Conservation (phyloP, 2,329 filamentous ascomycete species). For the Trichoderma sp. region DNA sequence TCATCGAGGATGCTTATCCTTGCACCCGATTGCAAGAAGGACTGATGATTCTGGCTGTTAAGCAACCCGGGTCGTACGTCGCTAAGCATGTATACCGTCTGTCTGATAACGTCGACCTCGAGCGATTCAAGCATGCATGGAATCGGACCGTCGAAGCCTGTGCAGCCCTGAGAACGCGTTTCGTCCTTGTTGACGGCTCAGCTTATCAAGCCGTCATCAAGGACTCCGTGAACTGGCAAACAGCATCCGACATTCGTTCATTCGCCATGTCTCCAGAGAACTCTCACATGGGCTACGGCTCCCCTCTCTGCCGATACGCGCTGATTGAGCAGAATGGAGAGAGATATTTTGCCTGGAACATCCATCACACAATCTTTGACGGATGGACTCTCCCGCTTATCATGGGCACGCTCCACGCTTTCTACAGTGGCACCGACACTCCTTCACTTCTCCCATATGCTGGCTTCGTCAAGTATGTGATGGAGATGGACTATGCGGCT, state of each 20-base stretch:
- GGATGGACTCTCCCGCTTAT: conserved; percentile 22
- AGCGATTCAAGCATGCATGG: conserved; percentile 31
- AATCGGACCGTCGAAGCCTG: conserved; percentile 30
- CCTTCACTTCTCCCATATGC: conserved; percentile 22
- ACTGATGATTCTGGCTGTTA: conserved; percentile 37
- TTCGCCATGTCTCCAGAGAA: conserved; percentile 20
- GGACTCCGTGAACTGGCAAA: conserved; percentile 14
- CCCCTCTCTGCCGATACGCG: conserved; percentile 7
- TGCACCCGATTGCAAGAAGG: conserved; percentile 45
- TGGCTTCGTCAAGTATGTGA: conserved; percentile 28
- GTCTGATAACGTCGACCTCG: conserved; percentile 20
- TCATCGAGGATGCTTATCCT: conserved; percentile 40
- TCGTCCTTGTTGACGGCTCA: conserved; percentile 29
- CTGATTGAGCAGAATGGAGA: not conserved
- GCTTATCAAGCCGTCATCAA: conserved; percentile 29
- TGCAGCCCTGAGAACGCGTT: conserved; percentile 32
- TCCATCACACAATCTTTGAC: conserved; percentile 26
- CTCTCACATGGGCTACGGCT: conserved; percentile 16
- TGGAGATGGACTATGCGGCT: conserved; percentile 5
- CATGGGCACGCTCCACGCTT: conserved; percentile 11
- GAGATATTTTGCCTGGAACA: conserved; percentile 23
- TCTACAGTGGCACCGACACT: conserved; percentile 5
- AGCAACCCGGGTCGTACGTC: conserved; percentile 33
- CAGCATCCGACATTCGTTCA: conserved; percentile 3
- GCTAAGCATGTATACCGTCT: conserved; percentile 30